Percentiles rank a stretch among this genome's conserved stretches.
phyloP scores from a whole-genome alignment of 805 yeast species.

The Yarrowia alimentaria region DNA sequence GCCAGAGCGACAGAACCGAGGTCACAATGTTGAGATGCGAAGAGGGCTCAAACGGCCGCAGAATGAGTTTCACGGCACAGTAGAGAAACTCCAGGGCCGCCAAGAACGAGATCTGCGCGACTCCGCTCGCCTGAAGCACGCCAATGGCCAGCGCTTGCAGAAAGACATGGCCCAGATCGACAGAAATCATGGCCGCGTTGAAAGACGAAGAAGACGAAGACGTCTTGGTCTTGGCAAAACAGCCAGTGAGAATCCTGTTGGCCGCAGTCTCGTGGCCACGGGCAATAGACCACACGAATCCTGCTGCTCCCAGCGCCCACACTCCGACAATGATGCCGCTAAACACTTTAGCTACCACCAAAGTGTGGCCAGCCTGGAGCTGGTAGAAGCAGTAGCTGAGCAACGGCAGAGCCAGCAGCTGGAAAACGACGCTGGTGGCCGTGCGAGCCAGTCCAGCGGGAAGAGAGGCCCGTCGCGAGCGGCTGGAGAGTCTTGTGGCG shows the following conservation, averaged over 20 bases:
- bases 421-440: not conserved
- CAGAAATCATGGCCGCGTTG: conserved; percentile 2
- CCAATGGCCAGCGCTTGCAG: conserved; percentile 33
- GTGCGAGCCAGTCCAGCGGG: conserved; percentile 33
- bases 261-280: not conserved
- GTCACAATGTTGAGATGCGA: not conserved
- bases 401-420: conserved; percentile 29
- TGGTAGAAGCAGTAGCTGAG: conserved; percentile 28
- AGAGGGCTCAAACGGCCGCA: no score
- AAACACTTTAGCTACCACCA: conserved; percentile 36
- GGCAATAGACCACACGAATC: not conserved
- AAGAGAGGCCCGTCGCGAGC: not conserved
- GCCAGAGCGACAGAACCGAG: conserved; percentile 5
- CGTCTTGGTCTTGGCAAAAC: no score
- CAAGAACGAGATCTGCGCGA: conserved; percentile 40
- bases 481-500: no score
- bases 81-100: conserved; percentile 36
- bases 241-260: conserved; percentile 6
- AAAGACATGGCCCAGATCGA: conserved; percentile 4
- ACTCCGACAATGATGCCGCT: conserved; percentile 35
- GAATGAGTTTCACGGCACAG: conserved; percentile 31
- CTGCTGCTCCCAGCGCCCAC: conserved; percentile 1
- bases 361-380: conserved; percentile 34
- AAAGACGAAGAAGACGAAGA: not conserved
- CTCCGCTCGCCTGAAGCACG: conserved; percentile 38